Evolutionary conservation across 495 filamentous ascomycete species (phyloP).

Genomic region (Chlorociboria aeruginascens): DNA sequence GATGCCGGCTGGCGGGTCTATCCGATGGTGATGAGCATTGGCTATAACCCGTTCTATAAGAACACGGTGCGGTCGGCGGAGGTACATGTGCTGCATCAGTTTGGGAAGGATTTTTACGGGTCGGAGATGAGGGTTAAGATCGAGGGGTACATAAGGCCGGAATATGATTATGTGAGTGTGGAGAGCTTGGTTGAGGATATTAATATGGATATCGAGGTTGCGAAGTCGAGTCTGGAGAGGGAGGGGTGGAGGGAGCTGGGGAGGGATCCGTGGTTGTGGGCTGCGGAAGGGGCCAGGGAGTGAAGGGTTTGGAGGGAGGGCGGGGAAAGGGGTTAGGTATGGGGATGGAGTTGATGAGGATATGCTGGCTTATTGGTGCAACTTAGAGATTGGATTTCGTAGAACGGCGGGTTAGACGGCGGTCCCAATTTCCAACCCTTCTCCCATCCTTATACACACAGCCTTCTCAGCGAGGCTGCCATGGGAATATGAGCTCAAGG

Average conservation of each 20-base stretch:
- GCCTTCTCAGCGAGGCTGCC: no score
- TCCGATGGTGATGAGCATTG: constrained; percentile 88
- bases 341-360: not conserved
- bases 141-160: constrained; percentile 77
- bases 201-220: constrained; percentile 73
- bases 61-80: constrained; percentile 75
- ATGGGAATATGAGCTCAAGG: no score
- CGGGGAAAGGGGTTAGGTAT: not conserved
- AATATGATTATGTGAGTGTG: constrained; percentile 74
- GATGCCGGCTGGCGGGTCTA: constrained; percentile 38
- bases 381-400: not conserved
- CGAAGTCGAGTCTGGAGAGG: constrained; percentile 57
- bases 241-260: constrained; percentile 44
- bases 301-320: not conserved
- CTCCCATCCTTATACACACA: no score
- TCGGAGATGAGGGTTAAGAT: constrained; percentile 64
- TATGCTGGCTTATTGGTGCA: not conserved
- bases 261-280: constrained; percentile 29
- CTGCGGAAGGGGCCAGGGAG: no score
- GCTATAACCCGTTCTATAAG: constrained; percentile 93
- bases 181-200: constrained; percentile 86
- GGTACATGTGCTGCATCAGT: constrained; percentile 78
- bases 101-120: constrained; percentile 72
- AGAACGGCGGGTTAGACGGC: no score
- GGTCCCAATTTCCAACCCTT: no score